Conservation (phyloP, 2,329 filamentous ascomycete genomes). For the Aspergillus arachidicola region DNA sequence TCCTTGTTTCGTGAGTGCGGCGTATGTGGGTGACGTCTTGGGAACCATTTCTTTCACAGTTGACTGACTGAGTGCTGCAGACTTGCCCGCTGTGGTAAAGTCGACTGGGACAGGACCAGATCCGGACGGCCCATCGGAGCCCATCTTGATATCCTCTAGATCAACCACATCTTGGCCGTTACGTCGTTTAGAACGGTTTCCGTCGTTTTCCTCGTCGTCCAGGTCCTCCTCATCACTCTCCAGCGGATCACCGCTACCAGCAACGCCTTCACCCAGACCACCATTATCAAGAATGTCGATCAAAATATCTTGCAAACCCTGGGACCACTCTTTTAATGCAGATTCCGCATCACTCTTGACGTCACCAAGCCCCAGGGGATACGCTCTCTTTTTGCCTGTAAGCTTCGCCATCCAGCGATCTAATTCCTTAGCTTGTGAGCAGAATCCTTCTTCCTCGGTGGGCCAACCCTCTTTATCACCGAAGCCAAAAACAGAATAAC, state of each 20-base stretch:
- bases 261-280: constrained; percentile 65
- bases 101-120: constrained; percentile 71
- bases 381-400: constrained; percentile 82
- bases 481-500: constrained; percentile 92
- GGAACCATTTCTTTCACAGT: constrained; percentile 90
- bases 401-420: constrained; percentile 98
- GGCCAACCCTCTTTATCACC: constrained; percentile 93
- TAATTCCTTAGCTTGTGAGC: constrained; percentile 84
- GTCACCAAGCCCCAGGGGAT: constrained; percentile 85
- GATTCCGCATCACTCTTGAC: constrained; percentile 71
- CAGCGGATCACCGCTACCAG: constrained; percentile 77
- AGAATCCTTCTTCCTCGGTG: constrained; percentile 86
- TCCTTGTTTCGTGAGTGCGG: constrained; percentile 90
- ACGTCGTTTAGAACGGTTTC: constrained; percentile 50
- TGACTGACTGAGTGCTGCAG: constrained; percentile 35
- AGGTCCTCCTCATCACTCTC: constrained; percentile 81
- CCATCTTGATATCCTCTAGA: constrained; percentile 74
- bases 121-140: constrained; percentile 28
- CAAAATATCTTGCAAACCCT: constrained; percentile 73
- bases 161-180: constrained; percentile 64
- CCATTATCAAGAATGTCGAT: constrained; percentile 57
- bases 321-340: constrained; percentile 74
- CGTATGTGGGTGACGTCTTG: constrained; percentile 82
- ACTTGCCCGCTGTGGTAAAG: constrained; percentile 65
- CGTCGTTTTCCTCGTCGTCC: constrained; percentile 60